Base-by-base conservation (phyloP, 805 yeast species). In the Tetrapisispora fleetii region DNA sequence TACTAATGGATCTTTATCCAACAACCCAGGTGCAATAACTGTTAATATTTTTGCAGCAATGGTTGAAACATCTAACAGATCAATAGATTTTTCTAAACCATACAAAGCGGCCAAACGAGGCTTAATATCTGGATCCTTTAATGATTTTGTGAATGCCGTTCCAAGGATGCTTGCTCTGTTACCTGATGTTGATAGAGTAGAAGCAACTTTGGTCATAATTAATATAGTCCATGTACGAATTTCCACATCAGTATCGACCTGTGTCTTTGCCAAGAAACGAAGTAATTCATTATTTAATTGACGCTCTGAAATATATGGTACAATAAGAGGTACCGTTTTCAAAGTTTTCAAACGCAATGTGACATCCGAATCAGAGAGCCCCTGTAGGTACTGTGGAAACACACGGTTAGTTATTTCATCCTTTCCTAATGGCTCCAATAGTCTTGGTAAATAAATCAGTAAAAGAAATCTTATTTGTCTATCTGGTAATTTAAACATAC, bases 261-360 rank as follows among this genome's bases (percentile, higher is more conserved):
- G 68, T 2, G 67, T 62, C 52, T 62, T 85, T 0, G 98, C 98
- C 48, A 91, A 69, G 48, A 79, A 75, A 54, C 95, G 76, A 48
- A 91, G 68, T 21, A 91, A 68, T 44, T 93, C 98, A 58, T 89
- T 89, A 63, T 91, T 91, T 44, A 90, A 70, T 62, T 85, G 95
- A 48, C 95, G 76, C 37, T 81, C 86, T 0, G 85, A 76, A 1
- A 91, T 74, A 56, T 79, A 79, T 19, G 80, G 78, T 1, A 81
- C 78, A 27, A 90, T 67, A 9, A 60, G 59, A 3, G 79, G 69
- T 2, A 80, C 76, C 2, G 53, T 53, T 44, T 81, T 83, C 37
- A 91, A 70, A 0, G 97, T 85, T 46, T 82, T 86, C 54, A 85
- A 85, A 53, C 97, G 72, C 38, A 91, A 79, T n/a, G 82, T 74